Percentiles rank a stretch among this genome's conserved stretches.
phyloP scores from a whole-genome alignment of 2,329 filamentous ascomycete genomes.

The Cytospora chrysosperma region DNA sequence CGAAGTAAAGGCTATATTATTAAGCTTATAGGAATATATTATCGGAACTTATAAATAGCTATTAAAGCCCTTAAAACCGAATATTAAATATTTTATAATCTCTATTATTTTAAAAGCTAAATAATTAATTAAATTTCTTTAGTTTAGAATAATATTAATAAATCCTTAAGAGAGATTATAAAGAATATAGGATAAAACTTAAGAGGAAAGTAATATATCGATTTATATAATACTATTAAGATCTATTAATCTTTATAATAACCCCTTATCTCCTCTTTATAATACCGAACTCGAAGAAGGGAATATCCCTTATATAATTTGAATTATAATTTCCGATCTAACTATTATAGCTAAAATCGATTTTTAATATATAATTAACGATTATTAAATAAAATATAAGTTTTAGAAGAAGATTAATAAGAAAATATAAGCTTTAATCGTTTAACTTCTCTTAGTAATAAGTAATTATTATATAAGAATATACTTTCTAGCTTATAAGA shows the following conservation, averaged over 20 bases:
- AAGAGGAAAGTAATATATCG: no score
- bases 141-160: not conserved
- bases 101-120: not conserved
- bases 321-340: not conserved
- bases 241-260: not conserved
- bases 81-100: not conserved
- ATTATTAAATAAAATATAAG: not conserved
- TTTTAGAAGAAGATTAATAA: no score
- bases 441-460: no score
- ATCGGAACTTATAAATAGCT: not conserved
- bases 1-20: not conserved
- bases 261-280: not conserved
- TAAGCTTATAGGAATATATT: not conserved
- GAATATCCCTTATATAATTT: not conserved
- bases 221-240: no score
- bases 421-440: no score
- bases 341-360: not conserved
- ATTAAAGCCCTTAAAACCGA: not conserved
- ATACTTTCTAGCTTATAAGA: not conserved
- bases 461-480: not conserved
- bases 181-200: not conserved
- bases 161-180: not conserved
- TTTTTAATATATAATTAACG: not conserved
- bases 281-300: not conserved
- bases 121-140: not conserved